Conservation (phyloP, 2,329 filamentous ascomycete species). For the Anisogramma anomala region DNA sequence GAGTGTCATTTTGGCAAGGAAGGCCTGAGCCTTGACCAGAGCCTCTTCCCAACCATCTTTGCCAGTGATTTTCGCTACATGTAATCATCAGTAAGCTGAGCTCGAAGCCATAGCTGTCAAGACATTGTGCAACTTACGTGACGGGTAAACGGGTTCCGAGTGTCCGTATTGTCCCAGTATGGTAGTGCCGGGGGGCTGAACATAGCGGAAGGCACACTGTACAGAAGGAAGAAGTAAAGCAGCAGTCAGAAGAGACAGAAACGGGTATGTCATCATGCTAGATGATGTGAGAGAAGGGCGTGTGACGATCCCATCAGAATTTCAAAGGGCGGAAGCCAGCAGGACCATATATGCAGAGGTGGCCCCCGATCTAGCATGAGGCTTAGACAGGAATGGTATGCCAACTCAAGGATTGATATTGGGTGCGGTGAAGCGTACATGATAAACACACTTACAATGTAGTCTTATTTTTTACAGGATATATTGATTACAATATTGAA, state of each 20-base stretch:
- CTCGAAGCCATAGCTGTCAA: not conserved
- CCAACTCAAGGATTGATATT: too few species aligned
- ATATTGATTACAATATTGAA: too few species aligned
- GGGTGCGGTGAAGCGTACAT: too few species aligned
- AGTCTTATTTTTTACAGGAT: too few species aligned
- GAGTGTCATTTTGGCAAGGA: slow-evolving; percentile 53
- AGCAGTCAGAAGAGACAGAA: slow-evolving; percentile 8
- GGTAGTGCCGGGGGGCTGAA: slow-evolving; percentile 31
- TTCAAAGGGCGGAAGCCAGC: too few species aligned
- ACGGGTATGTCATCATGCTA: slow-evolving; percentile 4
- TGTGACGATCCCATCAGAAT: too few species aligned
- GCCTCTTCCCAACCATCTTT: slow-evolving; percentile 26
- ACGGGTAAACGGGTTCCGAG: slow-evolving; percentile 26
- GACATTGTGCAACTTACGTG: slow-evolving; percentile 23
- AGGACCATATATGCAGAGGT: too few species aligned
- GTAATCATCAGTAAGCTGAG: not conserved
- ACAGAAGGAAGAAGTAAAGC: slow-evolving; percentile 10
- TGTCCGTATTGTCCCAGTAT: slow-evolving; percentile 30
- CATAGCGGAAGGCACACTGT: slow-evolving; percentile 24
- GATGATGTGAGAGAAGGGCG: too few species aligned
- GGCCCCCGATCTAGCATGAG: too few species aligned
- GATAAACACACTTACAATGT: too few species aligned
- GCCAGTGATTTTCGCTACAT: slow-evolving; percentile 26
- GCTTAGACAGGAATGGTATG: too few species aligned
- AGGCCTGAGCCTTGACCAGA: slow-evolving; percentile 29